Base-by-base conservation (phyloP, 345 rosid species). In the Xanthoceras sorbifolium region DNA sequence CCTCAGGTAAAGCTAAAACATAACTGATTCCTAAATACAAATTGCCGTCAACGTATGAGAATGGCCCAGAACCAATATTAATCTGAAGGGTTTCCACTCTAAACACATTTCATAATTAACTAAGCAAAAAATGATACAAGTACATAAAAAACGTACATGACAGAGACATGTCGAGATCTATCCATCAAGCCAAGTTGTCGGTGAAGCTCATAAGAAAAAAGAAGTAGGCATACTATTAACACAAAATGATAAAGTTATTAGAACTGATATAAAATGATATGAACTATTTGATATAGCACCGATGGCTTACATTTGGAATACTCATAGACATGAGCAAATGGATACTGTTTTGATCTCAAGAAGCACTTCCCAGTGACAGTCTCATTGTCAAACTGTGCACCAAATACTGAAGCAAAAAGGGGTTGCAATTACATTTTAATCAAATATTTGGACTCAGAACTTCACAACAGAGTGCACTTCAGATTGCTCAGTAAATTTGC, bases 171-270 rank as follows among this genome's bases (percentile, higher is more conserved):
- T 75, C 66, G 76, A 70, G 87, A 83, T 72, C 84, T 70, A 82
- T 90, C 92, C 22, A 48, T 69, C 83, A 79, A 78, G 75, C 64
- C 71, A 76, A 91, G 86, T 64, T 82, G 88, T 82, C 80, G 89
- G 76, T 91, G 95, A 72, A 96, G 92, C 85, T 90, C 88, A 68
- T 92, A 90, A 1, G 99, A 79, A 89, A 92, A 90, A 55, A 96
- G 87, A 79, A 92, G 80, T 50, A 91, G 75, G 82, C 90, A 96
- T 59, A 91, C 98, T 96, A 81, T 79, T 46, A 62, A 81, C 57
- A 78, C 22, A 83, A 75, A 42, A 76, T 20, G 29, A 77, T 50
- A 64, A 6, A 74, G 64, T 40, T 32, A 54, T 54, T 68, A 71
- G 52, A 64, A 81, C 60, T 31, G 22, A 82, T 31, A 69, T 32